Evolutionary conservation across 202 grass and related monocot genomes (phyloP), one percentile per base, ranked within the genome.

Genomic region (Schoenoplectus triqueter): DNA sequence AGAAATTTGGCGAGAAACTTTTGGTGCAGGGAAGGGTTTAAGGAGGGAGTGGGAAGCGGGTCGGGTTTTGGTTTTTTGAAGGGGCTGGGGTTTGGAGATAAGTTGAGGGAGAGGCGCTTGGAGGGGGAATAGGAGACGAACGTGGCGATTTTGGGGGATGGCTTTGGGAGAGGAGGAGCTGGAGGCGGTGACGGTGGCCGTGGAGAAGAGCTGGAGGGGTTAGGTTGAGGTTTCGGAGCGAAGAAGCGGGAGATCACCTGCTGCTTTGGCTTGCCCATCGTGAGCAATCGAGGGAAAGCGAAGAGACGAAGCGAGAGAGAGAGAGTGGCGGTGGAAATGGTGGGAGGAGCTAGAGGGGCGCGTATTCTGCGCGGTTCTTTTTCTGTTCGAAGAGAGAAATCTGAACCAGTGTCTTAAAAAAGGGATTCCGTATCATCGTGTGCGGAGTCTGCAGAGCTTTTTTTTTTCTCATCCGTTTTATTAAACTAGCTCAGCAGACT

Each of bases 221-320:
- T 10, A 9, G 86, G 76, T 3, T 64, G 61, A n/a, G 92, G 81
- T 79, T 92, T 93, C 18, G 89, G 73, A 81, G 95, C 61, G 87
- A 98, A 95, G 89, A 98, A 95, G 78, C 95, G 92, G 59, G 91
- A 98, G 73, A 95, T 89, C 0, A 86, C 80, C 74, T 92, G 93
- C 84, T 98, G 95, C 92, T 95, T 98, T 9, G 89, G 86, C 81
- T 98, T 98, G 49, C 91, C 89, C 95, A 98, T 95, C 85, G 61
- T 18, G 67, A 2, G 4, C 3, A 47, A 61, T 11, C 10, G 86
- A 14, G 77, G 52, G 7, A 60, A 15, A 15, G 56, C 10, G 56
- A 60, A 4, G 13, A 11, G 13, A 56, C 54, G 54, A 56, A 47
- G 47, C 4, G 59, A 61, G 41, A 42, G 10, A 6, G 7, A 13